Base-by-base conservation (phyloP, 1,284 basidiomycete genomes). In the Irpex sp. region DNA sequence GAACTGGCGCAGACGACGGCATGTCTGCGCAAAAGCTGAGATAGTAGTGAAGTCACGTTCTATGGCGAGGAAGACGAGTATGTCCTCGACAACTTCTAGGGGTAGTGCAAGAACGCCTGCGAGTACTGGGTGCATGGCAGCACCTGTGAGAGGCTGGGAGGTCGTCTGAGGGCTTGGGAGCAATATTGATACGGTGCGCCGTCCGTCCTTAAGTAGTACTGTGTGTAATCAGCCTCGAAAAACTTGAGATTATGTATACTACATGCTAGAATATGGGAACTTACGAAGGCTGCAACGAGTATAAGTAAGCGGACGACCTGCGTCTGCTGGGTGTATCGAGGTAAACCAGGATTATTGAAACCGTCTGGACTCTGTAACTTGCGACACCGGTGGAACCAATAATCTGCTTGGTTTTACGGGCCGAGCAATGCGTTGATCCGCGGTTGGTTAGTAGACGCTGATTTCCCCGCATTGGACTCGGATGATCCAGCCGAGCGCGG, bases 21-120 rank as follows among this genome's bases (percentile, higher is more conserved):
- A 65, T 5, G 61, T 51, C 26, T 55, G 51, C 3, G 63, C 63
- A 4, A 65, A 43, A 9, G n/a, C 4, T 3, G 61, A 9, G 4
- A 65, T 62, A 0, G 61, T 36, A 13, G 33, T 57, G 9, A 61
- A 58, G 5, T 49, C 4, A 0, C 37, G 47, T 0, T 8, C 37
- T 19, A 60, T 61, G 11, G 61, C 63, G 0, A 65, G 43, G 21
- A 46, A 51, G 9, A 65, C 63, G 6, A 65, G 36, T 2, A 65
- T 54, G 5, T 65, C 61, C 35, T 65, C 63, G 3, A 65, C 47
- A 11, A 65, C 56, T 35, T 65, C 63, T n/a, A 46, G n/a, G 4
- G 63, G 63, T 5, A 64, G 43, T n/a, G 61, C 17, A 1, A 54
- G 36, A 4, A 60, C 33, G 53, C 53, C 11, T 36, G 13, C 9